Base-by-base conservation (phyloP, 2,329 filamentous ascomycete species). In the Bimuria novae-zelandiae region DNA sequence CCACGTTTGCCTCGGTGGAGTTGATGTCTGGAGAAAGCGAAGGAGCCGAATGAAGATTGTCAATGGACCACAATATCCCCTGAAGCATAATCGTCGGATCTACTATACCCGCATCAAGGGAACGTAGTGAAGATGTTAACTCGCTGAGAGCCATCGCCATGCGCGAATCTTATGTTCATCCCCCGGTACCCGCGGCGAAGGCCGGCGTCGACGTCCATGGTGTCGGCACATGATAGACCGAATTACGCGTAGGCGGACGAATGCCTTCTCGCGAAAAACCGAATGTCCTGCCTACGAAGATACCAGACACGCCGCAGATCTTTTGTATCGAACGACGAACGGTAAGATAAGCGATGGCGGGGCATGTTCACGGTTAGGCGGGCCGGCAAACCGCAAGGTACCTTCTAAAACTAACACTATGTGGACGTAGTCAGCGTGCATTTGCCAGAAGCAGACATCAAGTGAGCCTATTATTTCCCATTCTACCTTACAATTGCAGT, bases 351-450 rank as follows among this genome's bases (percentile, higher is more conserved):
- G 22, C 44, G 22, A 37, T 37, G 44, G 44, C 44, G 44, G 32
- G 44, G 32, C 43, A 25, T 23, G 30, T 25, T 4, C 12, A 16
- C 43, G 43, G 43, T 8, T 25, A 16, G 7, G 12, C 44, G 44
- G 44, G 32, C 44, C 44, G 44, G 7, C 11, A 27, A 14, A 27
- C 44, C 44, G 44, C 4, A 10, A 16, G 10, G 23, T 8, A 12
- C 39, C 27, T 4, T 62, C 49, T 3, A 27, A 61, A 61, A 37
- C 17, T 41, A n/a, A 47, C 16, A 29, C 8, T 29, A 7, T 22
- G 16, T 14, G n/a, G n/a, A n/a, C n/a, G n/a, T n/a, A n/a, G n/a
- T n/a, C n/a, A n/a, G n/a, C n/a, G n/a, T n/a, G n/a, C n/a, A n/a
- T n/a, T n/a, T n/a, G n/a, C n/a, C n/a, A n/a, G 14, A 6, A 45